Evolutionary conservation across 2,329 filamentous ascomycete genomes (phyloP), one percentile per base, ranked within the genome.

Genomic region (Aspergillus sp.): DNA sequence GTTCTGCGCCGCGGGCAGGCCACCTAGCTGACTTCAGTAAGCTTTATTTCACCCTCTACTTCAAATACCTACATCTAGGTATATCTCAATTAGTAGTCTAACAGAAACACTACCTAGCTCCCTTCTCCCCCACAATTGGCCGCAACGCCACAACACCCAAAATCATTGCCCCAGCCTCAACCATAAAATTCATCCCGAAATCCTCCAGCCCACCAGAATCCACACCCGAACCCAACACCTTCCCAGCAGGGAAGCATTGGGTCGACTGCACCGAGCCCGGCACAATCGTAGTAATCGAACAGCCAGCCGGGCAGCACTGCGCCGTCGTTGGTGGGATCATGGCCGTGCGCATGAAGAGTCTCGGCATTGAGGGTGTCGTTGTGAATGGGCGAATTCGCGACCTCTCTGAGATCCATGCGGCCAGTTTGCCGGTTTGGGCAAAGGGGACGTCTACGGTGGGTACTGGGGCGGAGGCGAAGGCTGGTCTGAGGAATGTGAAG

Each of bases 251-350:
- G 7, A 82, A 79, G 6, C 89, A 91, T 65, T 92, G 87, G 82
- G 87, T 87, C 39, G 90, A 93, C 72, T 75, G 84, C 43, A 82
- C 84, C 1, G 73, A 83, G 25, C 76, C 81, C 0, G 82, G 80
- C 7, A 88, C 85, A 1, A 80, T 91, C 53, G 84, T 87, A 4
- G 76, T 92, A 4, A 81, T 91, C 58, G 83, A 84, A 60, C 88
- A 91, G 66, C 87, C 88, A 0, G 67, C 77, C 0, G 81, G 79
- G 1, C 88, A 91, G 69, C 81, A 80, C 52, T 90, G 89, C 72
- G 89, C 89, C 6, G 82, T 90, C 7, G 81, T 90, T 6, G 90
- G 90, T n/a, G 89, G 89, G 17, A 90, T 92, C 62, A 89, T 91
- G 83, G 89, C 87, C 5, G 77, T 83, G 31, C 80, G 89, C 19